Percentiles rank a stretch among this genome's conserved stretches.
Evolutionary conservation across 176 grass and related monocot genomes (phyloP).

Genomic region (Musa itinerans): DNA sequence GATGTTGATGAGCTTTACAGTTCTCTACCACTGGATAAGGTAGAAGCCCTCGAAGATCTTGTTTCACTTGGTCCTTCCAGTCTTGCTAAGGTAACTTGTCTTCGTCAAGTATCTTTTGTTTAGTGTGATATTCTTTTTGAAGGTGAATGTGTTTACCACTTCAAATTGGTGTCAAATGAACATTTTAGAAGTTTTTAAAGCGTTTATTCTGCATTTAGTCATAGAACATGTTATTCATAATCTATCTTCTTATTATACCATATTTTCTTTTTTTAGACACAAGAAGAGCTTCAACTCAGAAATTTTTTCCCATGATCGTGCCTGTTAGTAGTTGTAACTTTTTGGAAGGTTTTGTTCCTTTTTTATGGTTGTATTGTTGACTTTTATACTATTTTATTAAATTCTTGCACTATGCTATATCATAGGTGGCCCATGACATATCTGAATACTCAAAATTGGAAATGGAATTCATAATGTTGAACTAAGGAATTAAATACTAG

Average conservation of each 20-base stretch:
- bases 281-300: background rate
- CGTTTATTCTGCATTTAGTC: background rate
- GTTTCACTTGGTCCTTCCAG: constrained; percentile 87
- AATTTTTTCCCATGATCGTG: background rate
- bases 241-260: background rate
- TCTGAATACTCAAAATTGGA: too few species aligned
- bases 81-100: constrained; percentile 64
- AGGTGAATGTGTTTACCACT: background rate
- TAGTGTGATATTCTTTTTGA: background rate
- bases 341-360: too few species aligned
- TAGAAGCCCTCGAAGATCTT: constrained; percentile 99
- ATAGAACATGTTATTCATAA: too few species aligned
- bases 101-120: constrained; percentile 2
- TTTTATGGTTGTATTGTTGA: background rate
- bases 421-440: background rate
- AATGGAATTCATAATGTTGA: too few species aligned
- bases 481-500: background rate
- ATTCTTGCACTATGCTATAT: background rate
- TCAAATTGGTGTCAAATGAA: background rate
- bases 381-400: background rate
- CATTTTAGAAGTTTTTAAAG: background rate
- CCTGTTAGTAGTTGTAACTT: background rate
- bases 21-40: constrained; percentile 84
- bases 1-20: constrained; percentile 89
- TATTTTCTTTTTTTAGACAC: background rate